These are phyloP conservation scores for Wickerhamomyces sp. DNA, from an alignment of 1,139 yeast species.

Conservation along the genomic window DNA sequence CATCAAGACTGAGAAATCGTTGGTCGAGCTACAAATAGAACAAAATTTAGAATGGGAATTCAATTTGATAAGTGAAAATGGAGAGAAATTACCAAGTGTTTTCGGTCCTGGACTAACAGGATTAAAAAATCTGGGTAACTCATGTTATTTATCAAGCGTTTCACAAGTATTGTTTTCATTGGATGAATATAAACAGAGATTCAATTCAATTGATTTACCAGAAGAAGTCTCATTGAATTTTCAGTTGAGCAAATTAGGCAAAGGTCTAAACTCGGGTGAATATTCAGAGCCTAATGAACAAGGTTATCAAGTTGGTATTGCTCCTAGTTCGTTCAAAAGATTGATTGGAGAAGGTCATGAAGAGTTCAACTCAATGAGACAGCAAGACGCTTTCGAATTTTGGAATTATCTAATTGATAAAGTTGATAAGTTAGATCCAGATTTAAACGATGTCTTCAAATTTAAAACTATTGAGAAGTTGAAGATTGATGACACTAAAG, in stretches of 20 bases:
- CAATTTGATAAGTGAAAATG: conserved; percentile 67
- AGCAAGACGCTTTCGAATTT: conserved; percentile 95
- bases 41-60: conserved; percentile 95
- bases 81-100: conserved; percentile 58
- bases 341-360: conserved; percentile 72
- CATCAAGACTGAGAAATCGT: conserved; percentile 72
- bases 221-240: conserved; percentile 63
- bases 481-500: conserved; percentile 51
- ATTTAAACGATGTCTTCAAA: conserved; percentile 46
- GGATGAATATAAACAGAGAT: conserved; percentile 24
- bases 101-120: conserved; percentile 76
- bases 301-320: conserved; percentile 68
- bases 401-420: conserved; percentile 61
- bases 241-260: conserved; percentile 74
- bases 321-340: conserved; percentile 70
- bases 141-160: conserved; percentile 85
- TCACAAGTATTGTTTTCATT: conserved; percentile 59
- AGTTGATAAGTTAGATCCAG: conserved; percentile 38
- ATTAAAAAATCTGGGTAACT: conserved; percentile 81
- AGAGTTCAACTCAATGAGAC: conserved; percentile 82
- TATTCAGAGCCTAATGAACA: conserved; percentile 58
- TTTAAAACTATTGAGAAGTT: conserved; percentile 63
- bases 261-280: conserved; percentile 73
- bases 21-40: conserved; percentile 86
- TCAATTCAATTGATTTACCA: conserved; percentile 29